A percentile compares a stretch with the other conserved stretches of the same genome.
Evolutionary conservation across 495 filamentous ascomycete species (phyloP).

Genomic region (Cairneyella variabilis): DNA sequence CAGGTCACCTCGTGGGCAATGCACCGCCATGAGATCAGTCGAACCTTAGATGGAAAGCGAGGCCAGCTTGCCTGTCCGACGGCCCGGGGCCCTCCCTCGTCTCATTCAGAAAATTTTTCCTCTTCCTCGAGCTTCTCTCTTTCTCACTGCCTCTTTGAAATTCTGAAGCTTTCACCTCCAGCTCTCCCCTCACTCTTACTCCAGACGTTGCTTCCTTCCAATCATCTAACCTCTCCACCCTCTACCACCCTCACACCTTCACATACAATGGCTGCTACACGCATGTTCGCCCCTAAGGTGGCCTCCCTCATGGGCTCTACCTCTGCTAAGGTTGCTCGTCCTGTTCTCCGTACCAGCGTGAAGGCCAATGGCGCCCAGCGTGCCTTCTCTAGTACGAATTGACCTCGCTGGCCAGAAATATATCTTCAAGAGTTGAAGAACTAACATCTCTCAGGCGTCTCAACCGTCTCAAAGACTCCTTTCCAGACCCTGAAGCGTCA

Average conservation of each 20-base stretch:
- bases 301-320: slow-evolving; percentile 67
- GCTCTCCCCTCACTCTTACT: slow-evolving; percentile 29
- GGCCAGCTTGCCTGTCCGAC: background rate
- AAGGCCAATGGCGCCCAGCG: slow-evolving; percentile 56
- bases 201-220: slow-evolving; percentile 30
- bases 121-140: slow-evolving; percentile 22
- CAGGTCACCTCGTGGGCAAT: slow-evolving; percentile 13
- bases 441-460: slow-evolving; percentile 31
- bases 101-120: slow-evolving; percentile 29
- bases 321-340: slow-evolving; percentile 62
- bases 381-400: slow-evolving; percentile 55
- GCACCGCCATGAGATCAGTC: slow-evolving; percentile 1
- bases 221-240: slow-evolving; percentile 33
- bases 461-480: slow-evolving; percentile 37
- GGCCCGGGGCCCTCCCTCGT: slow-evolving; percentile 19
- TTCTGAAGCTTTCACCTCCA: slow-evolving; percentile 20
- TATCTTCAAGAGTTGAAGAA: slow-evolving; percentile 13
- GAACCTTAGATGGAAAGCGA: slow-evolving; percentile 9
- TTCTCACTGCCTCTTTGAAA: slow-evolving; percentile 16
- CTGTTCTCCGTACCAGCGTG: slow-evolving; percentile 57
- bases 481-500: slow-evolving; percentile 65
- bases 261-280: slow-evolving; percentile 71
- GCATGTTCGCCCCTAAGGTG: slow-evolving; percentile 64
- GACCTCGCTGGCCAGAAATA: background rate
- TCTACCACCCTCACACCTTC: slow-evolving; percentile 36